Evolutionary conservation across 495 filamentous ascomycete genomes (phyloP), one percentile per base, ranked within the genome.

Genomic region (Staphylotrichum tortipilum): DNA sequence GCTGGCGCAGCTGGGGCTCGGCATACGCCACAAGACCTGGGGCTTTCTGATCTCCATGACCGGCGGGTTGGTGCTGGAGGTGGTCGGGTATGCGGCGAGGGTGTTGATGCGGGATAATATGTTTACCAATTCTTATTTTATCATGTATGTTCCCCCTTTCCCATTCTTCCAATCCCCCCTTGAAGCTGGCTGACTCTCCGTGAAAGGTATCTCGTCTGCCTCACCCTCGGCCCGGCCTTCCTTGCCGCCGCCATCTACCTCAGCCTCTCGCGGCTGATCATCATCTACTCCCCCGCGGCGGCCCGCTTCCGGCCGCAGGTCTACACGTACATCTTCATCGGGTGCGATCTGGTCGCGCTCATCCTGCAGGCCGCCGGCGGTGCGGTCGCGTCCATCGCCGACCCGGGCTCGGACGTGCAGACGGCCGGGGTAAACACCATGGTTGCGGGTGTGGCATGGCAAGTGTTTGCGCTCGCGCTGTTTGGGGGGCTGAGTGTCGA

Each of bases 321-420:
- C 28, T 81, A 78, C 64, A 66, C 67, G 12, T 68, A 66, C 54
- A 64, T 76, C 52, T 78, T 79, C 62, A 74, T 79, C 47, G 63
- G 64, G 21, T 76, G 71, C 65, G 76, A 78, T 52, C 36, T 76
- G 40, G 33, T 75, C 39, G 69, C 69, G 14, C 66, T 79, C 10
- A 34, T 75, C 31, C 62, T 78, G 2, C 76, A 79, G 56, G 68
- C 69, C 3, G 61, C 62, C n/a, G 76, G 76, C 50, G 76, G 75
- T 26, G 76, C 65, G 34, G 11, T 71, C 4, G 66, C 68, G 28
- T 61, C 69, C 3, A 26, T 30, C 14, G 55, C 55, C 9, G 44
- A 48, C 19, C 45, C 41, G 30, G 52, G 56, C 15, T 31, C 42
- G 12, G 1, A 31, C 3, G 6, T 35, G 0, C 44, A 34, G 17